phyloP scores from a whole-genome alignment of 2,329 filamentous ascomycete genomes.

The Aciculosporium take region DNA sequence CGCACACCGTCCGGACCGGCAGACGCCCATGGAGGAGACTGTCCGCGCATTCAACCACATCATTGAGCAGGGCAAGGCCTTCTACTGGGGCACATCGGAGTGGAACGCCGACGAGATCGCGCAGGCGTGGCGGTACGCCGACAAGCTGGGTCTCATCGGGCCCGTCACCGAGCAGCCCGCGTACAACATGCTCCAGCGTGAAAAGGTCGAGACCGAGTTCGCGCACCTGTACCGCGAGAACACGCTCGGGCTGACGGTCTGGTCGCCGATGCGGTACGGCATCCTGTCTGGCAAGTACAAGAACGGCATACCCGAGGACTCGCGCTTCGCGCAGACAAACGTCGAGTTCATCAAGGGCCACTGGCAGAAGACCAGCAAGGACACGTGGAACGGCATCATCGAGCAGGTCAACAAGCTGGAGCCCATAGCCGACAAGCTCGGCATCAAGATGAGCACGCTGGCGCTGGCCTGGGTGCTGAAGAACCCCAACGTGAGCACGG shows the following conservation, averaged over 20 bases:
- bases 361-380: constrained; percentile 35
- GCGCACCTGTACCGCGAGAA: constrained; percentile 44
- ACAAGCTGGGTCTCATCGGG: constrained; percentile 45
- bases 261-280: constrained; percentile 42
- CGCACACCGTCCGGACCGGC: constrained; percentile 52
- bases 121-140: constrained; percentile 45
- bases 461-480: constrained; percentile 49
- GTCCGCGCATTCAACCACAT: constrained; percentile 58
- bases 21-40: constrained; percentile 56
- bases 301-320: constrained; percentile 44
- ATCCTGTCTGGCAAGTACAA: constrained; percentile 56
- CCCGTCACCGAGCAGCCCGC: constrained; percentile 53
- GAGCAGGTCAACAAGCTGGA: constrained; percentile 44
- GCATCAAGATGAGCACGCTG: constrained; percentile 39
- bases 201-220: constrained; percentile 51
- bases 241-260: constrained; percentile 48
- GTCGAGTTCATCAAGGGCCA: constrained; percentile 41
- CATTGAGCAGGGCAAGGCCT: constrained; percentile 51
- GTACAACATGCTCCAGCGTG: constrained; percentile 48
- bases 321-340: constrained; percentile 40
- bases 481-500: constrained; percentile 46
- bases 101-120: constrained; percentile 54
- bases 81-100: constrained; percentile 59
- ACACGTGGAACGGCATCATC: constrained; percentile 40
- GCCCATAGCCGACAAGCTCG: constrained; percentile 50